These are phyloP conservation scores for Ophiosphaerella herpotricha DNA, from an alignment of 2,329 filamentous ascomycete species.

Conservation along the genomic window DNA sequence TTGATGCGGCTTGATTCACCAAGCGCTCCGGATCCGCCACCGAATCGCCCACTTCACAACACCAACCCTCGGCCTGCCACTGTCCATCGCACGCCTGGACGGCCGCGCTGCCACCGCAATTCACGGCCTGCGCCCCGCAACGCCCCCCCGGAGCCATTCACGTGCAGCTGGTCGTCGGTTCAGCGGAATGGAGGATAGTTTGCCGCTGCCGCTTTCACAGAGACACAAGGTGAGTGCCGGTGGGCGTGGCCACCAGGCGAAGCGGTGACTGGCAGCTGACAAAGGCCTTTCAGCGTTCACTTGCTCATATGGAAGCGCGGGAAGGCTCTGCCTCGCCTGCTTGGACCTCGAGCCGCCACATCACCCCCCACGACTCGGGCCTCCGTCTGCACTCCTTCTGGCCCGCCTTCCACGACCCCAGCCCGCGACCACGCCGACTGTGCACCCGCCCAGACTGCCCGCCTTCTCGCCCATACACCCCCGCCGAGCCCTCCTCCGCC, in stretches of 20 bases:
- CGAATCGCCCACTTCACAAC: conserved; percentile 16
- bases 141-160: not conserved
- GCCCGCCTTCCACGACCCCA: conserved; percentile 1
- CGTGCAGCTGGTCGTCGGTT: conserved; percentile 1
- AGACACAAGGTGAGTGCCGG: conserved; percentile 40
- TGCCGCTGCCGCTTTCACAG: conserved; percentile 38
- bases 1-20: conserved; percentile 2
- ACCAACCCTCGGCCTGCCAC: conserved; percentile 1
- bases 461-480: too few species aligned
- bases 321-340: conserved; percentile 32
- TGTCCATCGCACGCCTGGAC: conserved; percentile 7
- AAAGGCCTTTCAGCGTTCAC: conserved; percentile 34
- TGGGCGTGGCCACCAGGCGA: conserved; percentile 5
- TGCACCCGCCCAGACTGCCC: too few species aligned
- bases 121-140: conserved; percentile 1
- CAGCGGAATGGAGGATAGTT: conserved; percentile 35
- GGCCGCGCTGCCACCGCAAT: not conserved
- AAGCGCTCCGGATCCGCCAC: conserved; percentile 18
- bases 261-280: conserved; percentile 14
- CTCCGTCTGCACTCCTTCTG: conserved; percentile 3
- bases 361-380: conserved; percentile 3
- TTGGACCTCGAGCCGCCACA: conserved; percentile 18
- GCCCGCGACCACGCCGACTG: not conserved
- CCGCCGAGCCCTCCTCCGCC: too few species aligned
- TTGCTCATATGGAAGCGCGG: conserved; percentile 39